Evolutionary conservation across 257 asterid genomes (phyloP).

Genomic region (Ocimum tenuiflorum): DNA sequence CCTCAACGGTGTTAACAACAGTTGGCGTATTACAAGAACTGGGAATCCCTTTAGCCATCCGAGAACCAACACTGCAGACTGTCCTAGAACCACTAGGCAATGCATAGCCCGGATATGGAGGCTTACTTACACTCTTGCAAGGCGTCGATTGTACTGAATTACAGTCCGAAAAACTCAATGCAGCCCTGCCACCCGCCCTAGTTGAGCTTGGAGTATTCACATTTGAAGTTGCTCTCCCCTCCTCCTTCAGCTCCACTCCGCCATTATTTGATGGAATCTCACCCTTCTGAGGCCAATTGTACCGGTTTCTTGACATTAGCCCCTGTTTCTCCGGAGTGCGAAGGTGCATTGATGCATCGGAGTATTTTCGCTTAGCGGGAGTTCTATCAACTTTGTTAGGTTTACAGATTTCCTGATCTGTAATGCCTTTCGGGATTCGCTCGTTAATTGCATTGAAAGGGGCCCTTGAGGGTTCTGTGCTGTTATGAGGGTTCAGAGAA

Average conservation of each 20-base stretch:
- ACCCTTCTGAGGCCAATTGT: slow-evolving; percentile 57
- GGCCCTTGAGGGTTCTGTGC: slow-evolving; percentile 62
- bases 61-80: slow-evolving; percentile 40
- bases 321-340: slow-evolving; percentile 75
- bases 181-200: slow-evolving; percentile 47
- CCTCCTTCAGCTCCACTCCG: slow-evolving; percentile 48
- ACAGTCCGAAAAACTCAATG: slow-evolving; percentile 59
- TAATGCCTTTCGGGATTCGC: slow-evolving; percentile 31
- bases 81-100: slow-evolving; percentile 63
- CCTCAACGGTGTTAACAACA: slow-evolving; percentile 62
- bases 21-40: slow-evolving; percentile 35
- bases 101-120: slow-evolving; percentile 50
- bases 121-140: slow-evolving; percentile 76
- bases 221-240: slow-evolving; percentile 37
- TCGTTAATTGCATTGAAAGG: slow-evolving; percentile 76
- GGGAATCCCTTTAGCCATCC: slow-evolving; percentile 60
- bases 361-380: slow-evolving; percentile 44
- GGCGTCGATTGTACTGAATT: slow-evolving; percentile 80
- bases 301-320: slow-evolving; percentile 31
- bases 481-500: slow-evolving; percentile 38
- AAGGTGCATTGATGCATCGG: slow-evolving; percentile 38
- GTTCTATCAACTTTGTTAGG: slow-evolving; percentile 47
- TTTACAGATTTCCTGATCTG: slow-evolving; percentile 45
- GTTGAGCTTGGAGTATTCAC: slow-evolving; percentile 56
- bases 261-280: slow-evolving; percentile 36